phyloP scores from a whole-genome alignment of 2,329 filamentous ascomycete species.

The Epichloe brachyelytri region DNA sequence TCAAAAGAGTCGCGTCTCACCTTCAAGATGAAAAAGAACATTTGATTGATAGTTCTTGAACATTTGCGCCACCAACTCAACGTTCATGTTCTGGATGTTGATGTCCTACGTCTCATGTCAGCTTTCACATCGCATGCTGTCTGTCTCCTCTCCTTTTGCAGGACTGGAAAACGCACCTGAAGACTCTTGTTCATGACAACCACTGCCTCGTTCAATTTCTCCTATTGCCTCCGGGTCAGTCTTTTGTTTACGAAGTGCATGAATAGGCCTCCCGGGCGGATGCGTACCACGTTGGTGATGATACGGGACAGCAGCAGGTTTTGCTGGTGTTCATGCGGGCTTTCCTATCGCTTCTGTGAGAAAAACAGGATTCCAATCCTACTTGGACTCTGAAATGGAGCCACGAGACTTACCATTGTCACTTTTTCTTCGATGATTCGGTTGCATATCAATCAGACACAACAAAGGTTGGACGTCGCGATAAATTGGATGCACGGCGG shows the following conservation, averaged over 20 bases:
- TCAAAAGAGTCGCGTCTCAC: constrained; percentile 32
- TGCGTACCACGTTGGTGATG: constrained; percentile 85
- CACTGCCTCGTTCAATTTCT: constrained; percentile 93
- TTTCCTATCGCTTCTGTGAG: constrained; percentile 47
- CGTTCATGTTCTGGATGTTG: constrained; percentile 98
- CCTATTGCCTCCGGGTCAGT: constrained; percentile 36
- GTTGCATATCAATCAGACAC: background rate
- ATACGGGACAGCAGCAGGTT: constrained; percentile 85
- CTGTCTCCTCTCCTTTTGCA: background rate
- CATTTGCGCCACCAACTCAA: constrained; percentile 96
- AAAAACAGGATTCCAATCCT: background rate
- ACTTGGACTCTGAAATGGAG: background rate
- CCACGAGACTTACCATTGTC: background rate
- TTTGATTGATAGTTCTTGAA: constrained; percentile 99
- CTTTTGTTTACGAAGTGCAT: background rate
- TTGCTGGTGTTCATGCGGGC: constrained; percentile 95
- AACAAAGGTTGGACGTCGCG: background rate
- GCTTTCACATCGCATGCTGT: background rate
- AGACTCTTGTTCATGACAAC: constrained; percentile 87
- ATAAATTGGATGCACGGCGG: background rate
- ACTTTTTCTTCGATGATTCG: background rate
- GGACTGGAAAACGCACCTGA: constrained; percentile 42
- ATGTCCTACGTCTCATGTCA: constrained; percentile 53
- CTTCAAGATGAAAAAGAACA: constrained; percentile 92
- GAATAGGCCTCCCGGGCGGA: background rate